Conservation (phyloP, 805 yeast genomes). For the Saccharomyces mikatae region DNA sequence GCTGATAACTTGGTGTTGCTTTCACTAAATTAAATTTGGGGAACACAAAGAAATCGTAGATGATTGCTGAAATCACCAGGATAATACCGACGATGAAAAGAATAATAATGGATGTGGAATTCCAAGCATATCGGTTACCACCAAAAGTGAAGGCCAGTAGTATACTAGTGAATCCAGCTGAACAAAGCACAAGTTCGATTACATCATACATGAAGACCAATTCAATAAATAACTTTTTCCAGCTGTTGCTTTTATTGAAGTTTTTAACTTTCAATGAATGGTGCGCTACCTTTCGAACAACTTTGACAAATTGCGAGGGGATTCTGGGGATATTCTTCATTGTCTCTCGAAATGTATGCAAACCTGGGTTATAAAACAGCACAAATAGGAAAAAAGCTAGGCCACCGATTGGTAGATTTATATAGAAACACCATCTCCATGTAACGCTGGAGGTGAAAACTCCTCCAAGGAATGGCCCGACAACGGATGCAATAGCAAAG, state of each 20-base stretch:
- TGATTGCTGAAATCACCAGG: constrained; percentile 35
- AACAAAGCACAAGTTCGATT: constrained; percentile 15
- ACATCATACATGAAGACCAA: constrained; percentile 16
- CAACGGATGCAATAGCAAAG: constrained; percentile 43
- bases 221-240: not conserved
- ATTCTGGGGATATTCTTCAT: not conserved
- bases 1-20: constrained; percentile 7
- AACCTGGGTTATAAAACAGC: constrained; percentile 14
- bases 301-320: not conserved
- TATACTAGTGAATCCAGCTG: constrained; percentile 18
- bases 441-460: constrained; percentile 47
- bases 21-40: constrained; percentile 8
- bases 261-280: not conserved
- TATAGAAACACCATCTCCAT: constrained; percentile 74
- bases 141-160: constrained; percentile 34
- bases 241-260: not conserved
- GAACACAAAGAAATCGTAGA: constrained; percentile 35
- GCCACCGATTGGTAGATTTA: constrained; percentile 63
- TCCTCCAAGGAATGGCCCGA: constrained; percentile 64
- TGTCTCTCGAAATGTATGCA: not conserved
- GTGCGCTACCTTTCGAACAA: not conserved
- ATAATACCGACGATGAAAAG: constrained; percentile 38
- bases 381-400: constrained; percentile 16
- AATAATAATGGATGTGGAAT: constrained; percentile 35
- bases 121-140: constrained; percentile 52